Conservation (phyloP, 2,329 filamentous ascomycete species). For the Talaromyces atroroseus region DNA sequence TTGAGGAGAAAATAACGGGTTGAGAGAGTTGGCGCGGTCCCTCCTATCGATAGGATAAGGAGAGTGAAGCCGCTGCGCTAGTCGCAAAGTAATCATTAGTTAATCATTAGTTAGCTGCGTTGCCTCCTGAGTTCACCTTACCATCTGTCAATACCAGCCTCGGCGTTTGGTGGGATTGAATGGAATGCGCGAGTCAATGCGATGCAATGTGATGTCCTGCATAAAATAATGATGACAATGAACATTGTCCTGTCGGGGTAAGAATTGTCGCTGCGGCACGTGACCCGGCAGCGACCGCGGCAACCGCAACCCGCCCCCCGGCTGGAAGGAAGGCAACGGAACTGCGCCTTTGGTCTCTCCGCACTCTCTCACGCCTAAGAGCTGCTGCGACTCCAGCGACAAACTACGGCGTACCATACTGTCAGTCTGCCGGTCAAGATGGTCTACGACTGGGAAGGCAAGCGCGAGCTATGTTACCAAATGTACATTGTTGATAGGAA, state of each 20-base stretch:
- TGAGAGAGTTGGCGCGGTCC: background rate
- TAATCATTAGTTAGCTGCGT: background rate
- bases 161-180: background rate
- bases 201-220: background rate
- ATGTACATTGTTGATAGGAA: slow-evolving; percentile 74
- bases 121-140: no score
- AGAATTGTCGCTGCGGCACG: background rate
- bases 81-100: background rate
- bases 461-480: slow-evolving; percentile 59
- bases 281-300: background rate
- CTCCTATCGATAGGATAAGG: background rate
- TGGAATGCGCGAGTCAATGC: background rate
- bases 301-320: background rate
- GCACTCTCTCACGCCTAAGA: background rate
- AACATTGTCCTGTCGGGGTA: no score
- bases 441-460: slow-evolving; percentile 63
- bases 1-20: background rate
- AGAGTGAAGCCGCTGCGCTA: background rate
- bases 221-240: no score
- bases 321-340: background rate
- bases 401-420: no score
- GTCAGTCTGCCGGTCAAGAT: no score
- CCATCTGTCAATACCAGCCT: no score
- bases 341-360: slow-evolving; percentile 14
- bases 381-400: no score